Base-by-base conservation (phyloP, 306 rosid genomes). In the Vigna nakashimae region DNA sequence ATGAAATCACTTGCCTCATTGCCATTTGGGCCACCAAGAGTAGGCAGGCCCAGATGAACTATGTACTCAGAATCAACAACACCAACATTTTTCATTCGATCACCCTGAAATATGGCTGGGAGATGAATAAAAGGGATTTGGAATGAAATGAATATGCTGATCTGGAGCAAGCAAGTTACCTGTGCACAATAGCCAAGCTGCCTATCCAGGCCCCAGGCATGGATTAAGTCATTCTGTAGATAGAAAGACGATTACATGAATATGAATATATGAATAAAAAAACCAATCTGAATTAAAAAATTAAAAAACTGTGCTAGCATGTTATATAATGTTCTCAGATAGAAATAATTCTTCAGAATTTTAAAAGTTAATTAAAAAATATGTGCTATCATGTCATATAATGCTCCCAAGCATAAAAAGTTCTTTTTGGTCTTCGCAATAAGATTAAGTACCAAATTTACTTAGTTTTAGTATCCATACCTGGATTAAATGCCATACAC, bases 161-260 rank as follows among this genome's bases (percentile, higher is more conserved):
- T 53, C 17, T 30, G 50, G 26, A 24, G 42, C 8, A 34, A 80
- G 78, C 57, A 71, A 59, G 46, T 88, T 87, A 92, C 98, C 87
- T 87, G 97, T 30, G 98, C 96, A 85, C 98, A 94, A 75, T 94
- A 94, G 43, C 98, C 98, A 7, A 94, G 94, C 78, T 89, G 90
- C 67, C 82, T 82, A 73, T 94, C 98, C 22, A 94, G 84, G 74
- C 98, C 98, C 98, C 98, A 94, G 18, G 96, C 97, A 77, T 94
- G 98, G 90, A 94, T 86, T 86, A 92, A 87, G 86, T 94, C 98
- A 86, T 90, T 94, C 98, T 94, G 97, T 65, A 68, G 26, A 79
- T 43, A 55, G 38, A 53, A 78, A 87, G 16, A 73, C 22, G 63
- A 79, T 63, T 34, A 80, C 22, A 51, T 34, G 51, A 85, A 10